Percentiles rank a stretch among this genome's conserved stretches.
Evolutionary conservation across 257 asterid genomes (phyloP).

Genomic region (Lycium ferocissimum): DNA sequence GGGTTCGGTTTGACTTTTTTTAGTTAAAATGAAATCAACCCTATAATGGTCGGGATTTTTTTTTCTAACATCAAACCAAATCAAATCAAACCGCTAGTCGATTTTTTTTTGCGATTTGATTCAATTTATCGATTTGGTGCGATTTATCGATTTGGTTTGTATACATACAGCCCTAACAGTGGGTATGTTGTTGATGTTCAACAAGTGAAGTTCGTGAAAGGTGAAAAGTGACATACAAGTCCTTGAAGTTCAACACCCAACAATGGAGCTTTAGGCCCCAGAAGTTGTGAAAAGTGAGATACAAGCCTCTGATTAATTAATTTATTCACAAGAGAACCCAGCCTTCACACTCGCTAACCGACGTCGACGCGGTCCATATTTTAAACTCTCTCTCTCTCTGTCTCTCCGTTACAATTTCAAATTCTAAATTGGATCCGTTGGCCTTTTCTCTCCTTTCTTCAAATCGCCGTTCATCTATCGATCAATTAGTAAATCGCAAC

Average conservation of each 20-base stretch:
- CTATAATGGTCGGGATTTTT: no score
- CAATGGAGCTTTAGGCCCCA: background rate
- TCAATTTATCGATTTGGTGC: no score
- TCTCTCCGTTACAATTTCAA: conserved; percentile 19
- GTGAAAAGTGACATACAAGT: background rate
- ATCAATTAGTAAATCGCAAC: conserved; percentile 15
- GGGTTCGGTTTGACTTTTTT: no score
- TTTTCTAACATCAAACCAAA: no score
- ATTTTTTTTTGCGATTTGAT: no score
- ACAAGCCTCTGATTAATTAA: background rate
- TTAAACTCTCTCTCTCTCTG: conserved; percentile 17
- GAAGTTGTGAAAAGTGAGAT: background rate
- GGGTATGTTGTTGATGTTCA: no score
- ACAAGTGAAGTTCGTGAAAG: no score
- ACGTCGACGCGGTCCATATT: conserved; percentile 49
- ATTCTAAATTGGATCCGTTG: conserved; percentile 25
- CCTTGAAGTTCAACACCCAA: background rate
- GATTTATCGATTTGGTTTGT: no score
- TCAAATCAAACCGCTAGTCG: no score
- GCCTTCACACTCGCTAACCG: conserved; percentile 28
- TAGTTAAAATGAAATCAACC: no score
- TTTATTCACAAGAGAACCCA: background rate
- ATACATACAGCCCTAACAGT: no score
- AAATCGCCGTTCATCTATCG: conserved; percentile 19
- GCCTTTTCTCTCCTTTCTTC: conserved; percentile 33